These are phyloP conservation scores for Paraphaeosphaeria minitans DNA, from an alignment of 2,329 filamentous ascomycete genomes.

Conservation along the genomic window DNA sequence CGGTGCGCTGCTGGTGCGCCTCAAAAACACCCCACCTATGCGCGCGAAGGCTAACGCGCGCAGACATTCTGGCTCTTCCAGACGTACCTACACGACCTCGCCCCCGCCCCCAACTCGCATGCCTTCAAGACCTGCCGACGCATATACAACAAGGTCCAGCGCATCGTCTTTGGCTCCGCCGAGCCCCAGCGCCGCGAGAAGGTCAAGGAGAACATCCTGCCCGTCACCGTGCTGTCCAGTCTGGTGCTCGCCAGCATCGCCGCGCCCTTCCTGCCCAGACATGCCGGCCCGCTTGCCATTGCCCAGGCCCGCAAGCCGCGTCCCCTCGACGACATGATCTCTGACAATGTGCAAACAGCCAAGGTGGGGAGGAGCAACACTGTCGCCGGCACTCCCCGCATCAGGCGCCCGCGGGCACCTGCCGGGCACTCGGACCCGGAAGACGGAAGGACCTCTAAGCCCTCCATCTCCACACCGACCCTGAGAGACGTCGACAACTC, in stretches of 20 bases:
- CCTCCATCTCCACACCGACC: constrained; percentile 48
- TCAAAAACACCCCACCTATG: constrained; percentile 27
- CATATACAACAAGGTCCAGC: constrained; percentile 87
- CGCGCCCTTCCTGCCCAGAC: constrained; percentile 74
- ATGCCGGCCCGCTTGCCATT: constrained; percentile 79
- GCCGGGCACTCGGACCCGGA: constrained; percentile 46
- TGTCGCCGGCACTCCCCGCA: constrained; percentile 56
- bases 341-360: constrained; percentile 61
- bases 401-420: constrained; percentile 49
- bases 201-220: constrained; percentile 80
- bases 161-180: constrained; percentile 80
- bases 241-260: constrained; percentile 79
- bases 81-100: constrained; percentile 82
- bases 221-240: constrained; percentile 80
- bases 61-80: constrained; percentile 92
- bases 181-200: constrained; percentile 72
- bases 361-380: constrained; percentile 73
- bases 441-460: constrained; percentile 42
- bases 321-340: constrained; percentile 64
- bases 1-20: constrained; percentile 75
- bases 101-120: constrained; percentile 73
- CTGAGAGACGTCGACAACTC: constrained; percentile 30
- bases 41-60: constrained; percentile 26
- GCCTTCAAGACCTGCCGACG: constrained; percentile 82
- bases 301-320: constrained; percentile 80